Percentiles rank a stretch among this genome's conserved stretches.
phyloP scores from a whole-genome alignment of 352 stramenopile species.

The Phytophthora ohioensis region DNA sequence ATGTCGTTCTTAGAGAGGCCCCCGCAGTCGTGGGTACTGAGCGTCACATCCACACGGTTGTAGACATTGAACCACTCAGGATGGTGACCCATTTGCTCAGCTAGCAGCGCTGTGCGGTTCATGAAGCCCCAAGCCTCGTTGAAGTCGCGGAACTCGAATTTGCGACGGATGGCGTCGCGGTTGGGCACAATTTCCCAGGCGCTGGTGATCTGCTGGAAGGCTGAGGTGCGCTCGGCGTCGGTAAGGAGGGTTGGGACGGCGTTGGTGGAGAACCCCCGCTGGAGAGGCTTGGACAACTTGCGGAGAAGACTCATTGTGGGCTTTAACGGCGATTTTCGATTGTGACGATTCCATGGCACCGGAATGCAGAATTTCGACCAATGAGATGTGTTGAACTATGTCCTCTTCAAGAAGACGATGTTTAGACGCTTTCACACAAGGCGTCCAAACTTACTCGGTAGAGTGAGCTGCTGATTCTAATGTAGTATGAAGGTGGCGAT shows the following conservation, averaged over 20 bases:
- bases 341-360: constrained; percentile 10
- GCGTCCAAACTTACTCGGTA: neutral
- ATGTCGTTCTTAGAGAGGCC: constrained; percentile 93
- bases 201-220: constrained; percentile 53
- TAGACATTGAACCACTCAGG: constrained; percentile 99
- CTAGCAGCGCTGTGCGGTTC: constrained; percentile 71
- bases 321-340: constrained; percentile 6
- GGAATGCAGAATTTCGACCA: constrained; percentile 25
- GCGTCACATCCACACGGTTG: constrained; percentile 96
- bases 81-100: constrained; percentile 96
- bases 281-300: constrained; percentile 6
- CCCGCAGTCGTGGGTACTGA: constrained; percentile 96
- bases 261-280: constrained; percentile 32
- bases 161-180: constrained; percentile 86
- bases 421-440: neutral
- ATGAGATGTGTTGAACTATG: constrained; percentile 11
- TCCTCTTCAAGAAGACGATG: neutral
- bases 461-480: too few relatives aligned
- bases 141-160: constrained; percentile 90
- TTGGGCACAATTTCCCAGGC: constrained; percentile 61
- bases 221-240: constrained; percentile 48
- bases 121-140: constrained; percentile 86
- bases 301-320: constrained; percentile 9
- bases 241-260: constrained; percentile 59
- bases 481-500: too few relatives aligned